Evolutionary conservation across 1,284 basidiomycete species (phyloP).

Genomic region (Moesziomyces aphidis): DNA sequence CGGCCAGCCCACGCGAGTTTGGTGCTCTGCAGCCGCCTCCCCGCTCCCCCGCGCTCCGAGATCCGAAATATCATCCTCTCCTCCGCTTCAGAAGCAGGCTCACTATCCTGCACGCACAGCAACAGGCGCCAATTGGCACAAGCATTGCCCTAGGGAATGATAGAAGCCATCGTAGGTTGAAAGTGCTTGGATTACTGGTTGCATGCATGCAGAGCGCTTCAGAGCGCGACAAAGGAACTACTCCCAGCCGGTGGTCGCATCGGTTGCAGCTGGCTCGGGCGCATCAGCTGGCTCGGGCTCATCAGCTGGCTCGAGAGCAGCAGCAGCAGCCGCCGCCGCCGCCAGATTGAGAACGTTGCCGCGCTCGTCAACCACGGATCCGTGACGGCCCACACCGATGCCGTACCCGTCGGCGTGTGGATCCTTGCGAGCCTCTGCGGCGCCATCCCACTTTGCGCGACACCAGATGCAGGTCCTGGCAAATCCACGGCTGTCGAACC

Average conservation of each 20-base stretch:
- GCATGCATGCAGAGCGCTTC: too few relatives aligned
- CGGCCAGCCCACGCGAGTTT: neutral
- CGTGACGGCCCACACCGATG: slow-evolving; percentile 17
- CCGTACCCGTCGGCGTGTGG: slow-evolving; percentile 30
- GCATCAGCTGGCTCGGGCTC: slow-evolving; percentile 1
- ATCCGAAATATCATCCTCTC: neutral
- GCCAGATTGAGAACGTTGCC: slow-evolving; percentile 42
- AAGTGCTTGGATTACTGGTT: too few relatives aligned
- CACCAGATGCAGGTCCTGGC: slow-evolving; percentile 44
- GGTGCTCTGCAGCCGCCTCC: neutral
- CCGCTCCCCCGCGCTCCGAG: neutral
- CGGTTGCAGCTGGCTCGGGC: neutral
- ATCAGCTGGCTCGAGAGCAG: slow-evolving; percentile 6
- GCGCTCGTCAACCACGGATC: slow-evolving; percentile 16
- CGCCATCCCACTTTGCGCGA: slow-evolving; percentile 30
- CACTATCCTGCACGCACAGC: too few relatives aligned
- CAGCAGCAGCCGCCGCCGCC: slow-evolving; percentile 14
- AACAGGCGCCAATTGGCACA: too few relatives aligned
- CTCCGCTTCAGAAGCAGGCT: too few relatives aligned
- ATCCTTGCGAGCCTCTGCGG: neutral
- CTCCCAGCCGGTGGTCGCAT: slow-evolving; percentile 12
- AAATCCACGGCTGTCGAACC: slow-evolving; percentile 30
- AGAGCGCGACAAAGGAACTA: neutral
- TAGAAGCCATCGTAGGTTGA: too few relatives aligned
- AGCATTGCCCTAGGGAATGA: too few relatives aligned